Evolutionary conservation across 1,284 basidiomycete species (phyloP), one percentile per base, ranked within the genome.

Genomic region (Ustilago crameri): DNA sequence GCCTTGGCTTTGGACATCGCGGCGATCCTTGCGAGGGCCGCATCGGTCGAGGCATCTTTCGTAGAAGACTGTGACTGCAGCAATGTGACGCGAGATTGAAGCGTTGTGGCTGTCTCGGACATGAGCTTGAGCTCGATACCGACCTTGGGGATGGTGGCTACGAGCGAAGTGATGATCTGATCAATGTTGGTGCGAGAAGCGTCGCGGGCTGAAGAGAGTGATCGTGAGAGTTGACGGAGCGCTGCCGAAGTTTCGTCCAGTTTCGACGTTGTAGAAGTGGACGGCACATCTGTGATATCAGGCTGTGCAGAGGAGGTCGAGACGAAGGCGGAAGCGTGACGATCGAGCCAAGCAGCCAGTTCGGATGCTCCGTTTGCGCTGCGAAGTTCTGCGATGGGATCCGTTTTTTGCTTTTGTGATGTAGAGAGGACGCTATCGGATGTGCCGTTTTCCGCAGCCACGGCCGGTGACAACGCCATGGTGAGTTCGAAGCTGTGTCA

Each of bases 41-140:
- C 40, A 30, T 73, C 65, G 12, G 51, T 54, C 5, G 27, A 30
- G 8, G 55, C 20, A 46, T 55, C 51, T 23, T 57, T 52, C 15
- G 58, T 20, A 3, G 60, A 40, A 15, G 60, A 42, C 34, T 51
- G 45, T 8, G 35, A 20, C 20, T 59, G 61, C 9, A 72, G 55
- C 10, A 44, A 26, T 0, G 43, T 30, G 5, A 73, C 37, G 12
- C 48, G 60, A 8, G 47, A 37, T 23, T 64, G 60, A 17, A 73
- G 69, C 8, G 49, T 40, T 0, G 49, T 51, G 5, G 65, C 70
- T 3, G 61, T 59, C 35, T 74, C 60, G 5, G 48, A 52, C 62
- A 69, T 59, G 41, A 74, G 64, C 30, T 54, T 55, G 49, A 66
- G 51, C 34, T 70, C 62, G 47, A 70, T 50, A 12, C 45, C 55